These are phyloP conservation scores for Sequoiadendron giganteum DNA, from an alignment of 75 land plant genomes.

Conservation along the genomic window DNA sequence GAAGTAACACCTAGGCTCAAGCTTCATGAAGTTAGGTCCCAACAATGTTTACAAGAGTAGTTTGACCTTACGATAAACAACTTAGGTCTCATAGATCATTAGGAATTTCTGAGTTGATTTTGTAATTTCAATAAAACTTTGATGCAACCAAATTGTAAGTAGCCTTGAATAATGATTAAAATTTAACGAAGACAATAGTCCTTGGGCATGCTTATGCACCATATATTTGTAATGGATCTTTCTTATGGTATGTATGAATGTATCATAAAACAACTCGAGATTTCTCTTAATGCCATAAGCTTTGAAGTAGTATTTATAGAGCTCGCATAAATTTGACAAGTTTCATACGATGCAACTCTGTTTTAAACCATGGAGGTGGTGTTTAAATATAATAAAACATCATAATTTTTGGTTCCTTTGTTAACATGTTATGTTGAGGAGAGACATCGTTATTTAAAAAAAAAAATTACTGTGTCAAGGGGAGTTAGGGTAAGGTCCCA, in stretches of 20 bases:
- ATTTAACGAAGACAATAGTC: no score
- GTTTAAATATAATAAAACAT: not conserved
- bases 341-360: not conserved
- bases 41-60: no score
- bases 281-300: not conserved
- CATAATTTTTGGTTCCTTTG: not conserved
- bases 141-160: not conserved
- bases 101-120: not conserved
- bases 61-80: no score
- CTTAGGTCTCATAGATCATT: not conserved
- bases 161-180: not conserved
- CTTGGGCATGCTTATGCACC: not conserved
- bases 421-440: not conserved
- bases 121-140: no score
- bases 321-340: no score
- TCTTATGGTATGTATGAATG: no score
- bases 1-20: not conserved
- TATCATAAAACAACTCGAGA: not conserved
- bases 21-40: not conserved
- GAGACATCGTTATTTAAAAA: not conserved
- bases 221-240: not conserved
- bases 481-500: no score
- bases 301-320: not conserved
- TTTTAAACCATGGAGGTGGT: not conserved
- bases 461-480: no score